These are phyloP conservation scores for Saccharum hybrid DNA, from an alignment of 202 grass and related monocot genomes.

Conservation along the genomic window DNA sequence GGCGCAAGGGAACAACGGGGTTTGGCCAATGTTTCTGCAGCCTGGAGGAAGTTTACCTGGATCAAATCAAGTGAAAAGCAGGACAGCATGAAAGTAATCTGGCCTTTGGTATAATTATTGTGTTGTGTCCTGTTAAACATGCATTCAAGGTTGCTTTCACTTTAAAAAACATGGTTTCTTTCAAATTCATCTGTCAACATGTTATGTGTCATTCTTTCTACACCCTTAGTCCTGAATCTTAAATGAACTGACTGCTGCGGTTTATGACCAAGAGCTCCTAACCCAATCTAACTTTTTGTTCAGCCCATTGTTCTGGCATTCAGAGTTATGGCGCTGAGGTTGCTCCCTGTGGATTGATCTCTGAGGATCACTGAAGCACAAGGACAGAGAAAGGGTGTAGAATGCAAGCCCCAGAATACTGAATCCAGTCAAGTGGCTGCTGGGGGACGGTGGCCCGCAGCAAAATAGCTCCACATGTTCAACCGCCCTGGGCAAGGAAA, in stretches of 20 bases:
- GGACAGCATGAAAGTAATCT: conserved; percentile 34
- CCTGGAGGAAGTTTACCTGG: not conserved
- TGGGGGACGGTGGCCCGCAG: conserved; percentile 38
- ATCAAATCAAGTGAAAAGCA: conserved; percentile 4
- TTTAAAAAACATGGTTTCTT: not conserved
- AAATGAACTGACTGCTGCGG: not conserved
- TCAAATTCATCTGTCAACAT: not conserved
- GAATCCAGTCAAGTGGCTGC: conserved; percentile 47
- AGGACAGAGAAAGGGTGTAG: not conserved
- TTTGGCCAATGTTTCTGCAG: not conserved
- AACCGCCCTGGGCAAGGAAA: conserved; percentile 42
- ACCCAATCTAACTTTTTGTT: not conserved
- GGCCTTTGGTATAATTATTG: not conserved
- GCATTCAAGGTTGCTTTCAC: not conserved
- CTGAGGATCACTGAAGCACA: conserved; percentile 14
- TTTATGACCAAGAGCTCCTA: conserved; percentile 5
- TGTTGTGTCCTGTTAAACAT: not conserved
- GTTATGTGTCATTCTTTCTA: conserved; percentile 16
- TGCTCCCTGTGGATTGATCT: conserved; percentile 13
- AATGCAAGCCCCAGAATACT: conserved; percentile 35
- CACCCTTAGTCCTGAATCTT: not conserved
- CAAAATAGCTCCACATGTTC: conserved; percentile 53
- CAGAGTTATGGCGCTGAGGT: not conserved
- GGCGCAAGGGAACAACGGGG: conserved; percentile 18
- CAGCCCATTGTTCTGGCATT: conserved; percentile 28